Evolutionary conservation across 1,139 yeast species (phyloP).

Genomic region (Hyphopichia wangnamkhiaoensis): DNA sequence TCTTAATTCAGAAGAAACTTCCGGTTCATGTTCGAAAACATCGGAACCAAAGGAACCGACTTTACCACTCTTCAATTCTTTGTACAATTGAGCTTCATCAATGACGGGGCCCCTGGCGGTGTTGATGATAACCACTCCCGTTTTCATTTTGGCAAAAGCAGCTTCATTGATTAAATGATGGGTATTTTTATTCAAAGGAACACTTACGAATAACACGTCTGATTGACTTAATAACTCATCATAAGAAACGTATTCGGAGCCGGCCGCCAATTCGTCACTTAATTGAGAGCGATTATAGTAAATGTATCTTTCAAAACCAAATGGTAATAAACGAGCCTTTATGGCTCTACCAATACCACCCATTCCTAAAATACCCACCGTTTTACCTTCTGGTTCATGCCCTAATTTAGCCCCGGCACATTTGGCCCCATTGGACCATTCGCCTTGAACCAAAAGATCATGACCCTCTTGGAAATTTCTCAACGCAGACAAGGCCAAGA

Average conservation of each 20-base stretch:
- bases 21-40: conserved; percentile 84
- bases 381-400: conserved; percentile 58
- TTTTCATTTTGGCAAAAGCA: conserved; percentile 58
- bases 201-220: conserved; percentile 62
- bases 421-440: conserved; percentile 49
- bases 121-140: conserved; percentile 63
- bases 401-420: conserved; percentile 30
- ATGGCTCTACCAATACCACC: conserved; percentile 79
- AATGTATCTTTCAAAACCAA: conserved; percentile 59
- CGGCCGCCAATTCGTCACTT: conserved; percentile 54
- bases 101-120: conserved; percentile 78
- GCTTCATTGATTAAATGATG: conserved; percentile 57
- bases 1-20: conserved; percentile 58
- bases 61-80: conserved; percentile 66
- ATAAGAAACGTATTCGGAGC: conserved; percentile 54
- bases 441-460: conserved; percentile 51
- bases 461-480: conserved; percentile 59
- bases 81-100: conserved; percentile 63
- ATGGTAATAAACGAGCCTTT: conserved; percentile 60
- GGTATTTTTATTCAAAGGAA: conserved; percentile 63
- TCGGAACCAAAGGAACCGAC: conserved; percentile 77
- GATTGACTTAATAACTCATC: conserved; percentile 56
- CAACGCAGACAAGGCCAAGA: conserved; percentile 61
- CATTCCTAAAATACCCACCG: conserved; percentile 70
- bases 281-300: conserved; percentile 63